A percentile compares a stretch with the other conserved stretches of the same genome.
Conservation (phyloP, 2,329 filamentous ascomycete genomes). For the Penicillium sp. region DNA sequence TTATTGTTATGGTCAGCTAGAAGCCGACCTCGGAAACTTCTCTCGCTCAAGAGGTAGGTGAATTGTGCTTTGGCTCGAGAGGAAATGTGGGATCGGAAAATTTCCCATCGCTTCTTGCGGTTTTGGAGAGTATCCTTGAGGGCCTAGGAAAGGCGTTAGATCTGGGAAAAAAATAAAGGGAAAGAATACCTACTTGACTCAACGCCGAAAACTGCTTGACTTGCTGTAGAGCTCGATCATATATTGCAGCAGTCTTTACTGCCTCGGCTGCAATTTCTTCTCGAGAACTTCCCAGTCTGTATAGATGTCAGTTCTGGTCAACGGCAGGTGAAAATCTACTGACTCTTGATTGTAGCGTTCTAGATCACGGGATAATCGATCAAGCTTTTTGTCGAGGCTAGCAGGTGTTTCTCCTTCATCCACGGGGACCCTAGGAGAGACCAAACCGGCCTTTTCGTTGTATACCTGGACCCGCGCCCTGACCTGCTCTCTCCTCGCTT, state of each 20-base stretch:
- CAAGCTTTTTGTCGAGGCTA: conserved; percentile 48
- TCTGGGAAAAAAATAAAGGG: conserved; percentile 17
- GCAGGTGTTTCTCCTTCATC: conserved; percentile 60
- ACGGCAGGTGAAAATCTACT: conserved; percentile 15
- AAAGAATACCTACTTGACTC: conserved; percentile 35
- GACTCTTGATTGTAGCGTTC: conserved; percentile 52
- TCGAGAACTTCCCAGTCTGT: conserved; percentile 59
- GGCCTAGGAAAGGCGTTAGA: conserved; percentile 34
- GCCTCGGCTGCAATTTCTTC: conserved; percentile 58
- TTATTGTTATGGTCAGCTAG: conserved; percentile 72
- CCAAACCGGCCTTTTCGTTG: conserved; percentile 51
- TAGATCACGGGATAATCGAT: conserved; percentile 58
- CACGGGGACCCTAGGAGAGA: conserved; percentile 59
- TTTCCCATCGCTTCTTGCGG: conserved; percentile 71
- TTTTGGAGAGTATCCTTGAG: conserved; percentile 60
- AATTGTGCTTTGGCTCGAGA: conserved; percentile 83
- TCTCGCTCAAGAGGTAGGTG: conserved; percentile 80
- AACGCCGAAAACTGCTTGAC: conserved; percentile 38
- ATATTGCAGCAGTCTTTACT: conserved; percentile 35
- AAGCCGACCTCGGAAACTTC: conserved; percentile 80
- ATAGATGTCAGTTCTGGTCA: conserved; percentile 24
- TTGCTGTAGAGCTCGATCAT: conserved; percentile 37
- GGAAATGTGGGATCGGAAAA: conserved; percentile 80
- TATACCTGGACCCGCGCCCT: conserved; percentile 52
- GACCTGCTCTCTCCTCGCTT: conserved; percentile 50